A percentile compares a stretch with the other conserved stretches of the same genome.
Evolutionary conservation across 2,329 filamentous ascomycete genomes (phyloP).

Genomic region (Ceratocystiopsis minuta): DNA sequence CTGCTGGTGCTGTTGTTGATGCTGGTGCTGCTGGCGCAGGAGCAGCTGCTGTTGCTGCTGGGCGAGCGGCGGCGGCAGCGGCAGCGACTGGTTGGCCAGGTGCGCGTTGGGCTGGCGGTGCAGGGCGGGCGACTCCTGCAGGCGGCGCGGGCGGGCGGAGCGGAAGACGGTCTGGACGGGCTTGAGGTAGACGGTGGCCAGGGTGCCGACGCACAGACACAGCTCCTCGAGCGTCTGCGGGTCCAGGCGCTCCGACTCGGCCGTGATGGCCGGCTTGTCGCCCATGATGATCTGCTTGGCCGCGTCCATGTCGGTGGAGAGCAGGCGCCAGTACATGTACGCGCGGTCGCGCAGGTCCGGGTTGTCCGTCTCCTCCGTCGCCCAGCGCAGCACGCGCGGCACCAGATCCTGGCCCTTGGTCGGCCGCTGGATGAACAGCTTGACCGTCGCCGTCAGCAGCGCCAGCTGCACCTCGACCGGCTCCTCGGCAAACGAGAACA

Average conservation of each 20-base stretch:
- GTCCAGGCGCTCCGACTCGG: constrained; percentile 88
- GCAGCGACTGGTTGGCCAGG: neutral
- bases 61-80: constrained; percentile 12
- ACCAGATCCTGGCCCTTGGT: constrained; percentile 89
- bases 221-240: constrained; percentile 86
- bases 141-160: constrained; percentile 58
- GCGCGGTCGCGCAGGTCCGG: constrained; percentile 88
- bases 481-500: constrained; percentile 87
- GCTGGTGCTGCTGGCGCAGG: constrained; percentile 1
- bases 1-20: constrained; percentile 2
- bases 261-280: constrained; percentile 88
- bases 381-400: constrained; percentile 92
- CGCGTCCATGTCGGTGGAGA: constrained; percentile 76
- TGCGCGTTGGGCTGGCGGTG: constrained; percentile 49
- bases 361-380: constrained; percentile 97
- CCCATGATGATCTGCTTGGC: constrained; percentile 91
- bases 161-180: constrained; percentile 95
- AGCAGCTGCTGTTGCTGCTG: constrained; percentile 4
- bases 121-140: constrained; percentile 70
- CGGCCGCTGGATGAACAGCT: constrained; percentile 91
- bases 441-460: constrained; percentile 87
- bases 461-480: constrained; percentile 90
- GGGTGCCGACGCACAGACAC: constrained; percentile 86
- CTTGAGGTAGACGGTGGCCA: constrained; percentile 95
- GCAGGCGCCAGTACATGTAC: constrained; percentile 98